phyloP scores from a whole-genome alignment of 2,329 filamentous ascomycete species.

The Microcyclosporella mali region DNA sequence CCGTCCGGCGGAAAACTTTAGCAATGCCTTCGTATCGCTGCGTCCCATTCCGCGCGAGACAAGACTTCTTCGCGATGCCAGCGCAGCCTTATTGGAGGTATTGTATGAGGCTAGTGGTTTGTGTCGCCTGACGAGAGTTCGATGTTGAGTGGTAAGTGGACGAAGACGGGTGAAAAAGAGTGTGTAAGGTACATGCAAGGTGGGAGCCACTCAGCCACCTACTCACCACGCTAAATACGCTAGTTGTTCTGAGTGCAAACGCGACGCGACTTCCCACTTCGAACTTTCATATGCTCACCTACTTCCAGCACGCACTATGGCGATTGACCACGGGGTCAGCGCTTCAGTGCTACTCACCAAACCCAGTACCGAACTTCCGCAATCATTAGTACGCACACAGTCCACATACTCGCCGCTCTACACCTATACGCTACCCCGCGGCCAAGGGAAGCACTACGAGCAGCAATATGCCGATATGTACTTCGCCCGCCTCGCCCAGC shows the following conservation, averaged over 20 bases:
- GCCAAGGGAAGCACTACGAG: slow-evolving; percentile 63
- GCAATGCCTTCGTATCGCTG: too few relatives aligned
- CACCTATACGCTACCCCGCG: slow-evolving; percentile 66
- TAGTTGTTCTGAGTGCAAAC: not conserved
- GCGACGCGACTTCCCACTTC: slow-evolving; percentile 6
- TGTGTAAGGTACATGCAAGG: too few relatives aligned
- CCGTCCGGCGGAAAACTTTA: too few relatives aligned
- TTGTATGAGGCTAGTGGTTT: too few relatives aligned
- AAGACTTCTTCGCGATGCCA: too few relatives aligned
- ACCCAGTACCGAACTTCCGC: slow-evolving; percentile 32
- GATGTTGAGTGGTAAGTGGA: too few relatives aligned
- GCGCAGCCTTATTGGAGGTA: too few relatives aligned
- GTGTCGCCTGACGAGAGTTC: too few relatives aligned
- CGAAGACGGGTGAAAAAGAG: too few relatives aligned
- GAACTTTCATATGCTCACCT: not conserved
- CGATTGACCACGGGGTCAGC: slow-evolving; percentile 11
- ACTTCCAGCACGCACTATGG: slow-evolving; percentile 15
- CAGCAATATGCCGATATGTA: slow-evolving; percentile 99
- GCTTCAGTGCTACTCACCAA: slow-evolving; percentile 20
- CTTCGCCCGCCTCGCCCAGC: slow-evolving; percentile 78
- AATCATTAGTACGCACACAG: slow-evolving; percentile 47
- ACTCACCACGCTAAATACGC: too few relatives aligned
- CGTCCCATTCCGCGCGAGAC: too few relatives aligned
- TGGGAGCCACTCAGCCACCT: too few relatives aligned
- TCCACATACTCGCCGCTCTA: slow-evolving; percentile 68